Evolutionary conservation across 192 early-diverging fungal genomes (phyloP).

Genomic region (Nowakowskiella sp.): DNA sequence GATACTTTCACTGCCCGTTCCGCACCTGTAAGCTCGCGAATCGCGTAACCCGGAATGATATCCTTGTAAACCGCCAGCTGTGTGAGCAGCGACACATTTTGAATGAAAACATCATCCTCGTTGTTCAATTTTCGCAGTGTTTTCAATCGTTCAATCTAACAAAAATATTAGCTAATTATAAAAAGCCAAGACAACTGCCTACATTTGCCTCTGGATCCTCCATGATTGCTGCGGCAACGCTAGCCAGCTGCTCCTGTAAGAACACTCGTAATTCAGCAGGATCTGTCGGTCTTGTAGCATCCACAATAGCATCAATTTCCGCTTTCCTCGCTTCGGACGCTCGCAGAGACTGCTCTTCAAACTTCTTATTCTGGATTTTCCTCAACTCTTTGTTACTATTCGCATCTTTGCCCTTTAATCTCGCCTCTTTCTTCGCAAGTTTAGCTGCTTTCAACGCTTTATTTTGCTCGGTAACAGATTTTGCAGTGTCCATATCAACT

Average conservation of each 20-base stretch:
- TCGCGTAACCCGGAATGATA: slow-evolving; percentile 91
- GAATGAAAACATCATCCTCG: slow-evolving; percentile 55
- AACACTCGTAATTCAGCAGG: slow-evolving; percentile 14
- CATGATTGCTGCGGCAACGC: slow-evolving; percentile 66
- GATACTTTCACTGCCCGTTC: slow-evolving; percentile 70
- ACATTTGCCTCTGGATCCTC: slow-evolving; percentile 75
- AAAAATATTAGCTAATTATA: slow-evolving; percentile 1
- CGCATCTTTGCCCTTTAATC: slow-evolving; percentile 16
- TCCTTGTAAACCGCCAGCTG: slow-evolving; percentile 92
- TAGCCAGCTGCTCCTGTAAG: slow-evolving; percentile 66
- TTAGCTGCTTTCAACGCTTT: slow-evolving; percentile 50
- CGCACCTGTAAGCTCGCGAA: slow-evolving; percentile 74
- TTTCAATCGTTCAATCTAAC: slow-evolving; percentile 57
- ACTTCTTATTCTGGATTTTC: slow-evolving; percentile 14
- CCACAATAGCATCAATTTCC: slow-evolving; percentile 4
- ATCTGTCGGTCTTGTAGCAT: slow-evolving; percentile 10
- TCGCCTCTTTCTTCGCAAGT: slow-evolving; percentile 44
- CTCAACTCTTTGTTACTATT: slow-evolving; percentile 9
- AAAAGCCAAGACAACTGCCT: slow-evolving; percentile 11
- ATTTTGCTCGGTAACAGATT: not conserved
- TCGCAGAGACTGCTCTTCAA: not conserved
- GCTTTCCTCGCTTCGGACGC: slow-evolving; percentile 1
- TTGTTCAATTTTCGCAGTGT: slow-evolving; percentile 56
- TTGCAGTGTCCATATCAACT: slow-evolving; percentile 9
- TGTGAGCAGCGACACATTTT: slow-evolving; percentile 72